Evolutionary conservation across 768 basidiomycete genomes (phyloP), one percentile per base, ranked within the genome.

Genomic region (Phanerochaete sordida): DNA sequence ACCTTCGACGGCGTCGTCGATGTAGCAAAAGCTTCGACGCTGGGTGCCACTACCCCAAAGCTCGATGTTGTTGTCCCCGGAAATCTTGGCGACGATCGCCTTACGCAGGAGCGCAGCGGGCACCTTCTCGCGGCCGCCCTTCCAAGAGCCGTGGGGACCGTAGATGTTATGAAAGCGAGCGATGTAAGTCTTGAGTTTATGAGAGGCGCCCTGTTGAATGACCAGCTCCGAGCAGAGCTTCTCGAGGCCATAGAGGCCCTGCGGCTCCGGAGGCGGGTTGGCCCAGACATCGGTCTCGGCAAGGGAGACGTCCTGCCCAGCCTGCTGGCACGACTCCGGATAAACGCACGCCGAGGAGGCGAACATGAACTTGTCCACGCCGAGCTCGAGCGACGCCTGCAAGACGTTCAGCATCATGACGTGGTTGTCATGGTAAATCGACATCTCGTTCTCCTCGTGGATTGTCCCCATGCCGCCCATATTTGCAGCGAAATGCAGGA

Each of bases 401-500:
- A 86, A 64, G 33, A 85, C 54, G 56, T 83, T 81, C 11, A 73
- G 49, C 0, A 81, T 83, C 76, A 86, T 85, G 5, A 59, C 37
- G 24, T 81, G 74, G 59, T 86, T 85, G 26, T 79, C 72, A 6
- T 64, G 58, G 62, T 84, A 86, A 27, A 85, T 81, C 19, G 61
- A 59, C 45, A 77, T 71, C 50, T 82, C 80, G 65, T 86, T 85
- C 0, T 65, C 70, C 3, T 70, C 64, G 62, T 85, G 84, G 48
- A 86, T 86, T 0, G 77, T 77, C 1, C 85, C 85, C 85, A 86
- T 86, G 0, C 85, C 85, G 3, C 84, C 84, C 84, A 84, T 85
- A 23, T 74, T 81, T 1, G 84, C 84, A 12, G 85, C 82, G 62
- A 86, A 81, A 66, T 86, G 84, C 21, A 84, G 70, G 26, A 86